Base-by-base conservation (phyloP, 768 basidiomycete species). In the Mycena metata region DNA sequence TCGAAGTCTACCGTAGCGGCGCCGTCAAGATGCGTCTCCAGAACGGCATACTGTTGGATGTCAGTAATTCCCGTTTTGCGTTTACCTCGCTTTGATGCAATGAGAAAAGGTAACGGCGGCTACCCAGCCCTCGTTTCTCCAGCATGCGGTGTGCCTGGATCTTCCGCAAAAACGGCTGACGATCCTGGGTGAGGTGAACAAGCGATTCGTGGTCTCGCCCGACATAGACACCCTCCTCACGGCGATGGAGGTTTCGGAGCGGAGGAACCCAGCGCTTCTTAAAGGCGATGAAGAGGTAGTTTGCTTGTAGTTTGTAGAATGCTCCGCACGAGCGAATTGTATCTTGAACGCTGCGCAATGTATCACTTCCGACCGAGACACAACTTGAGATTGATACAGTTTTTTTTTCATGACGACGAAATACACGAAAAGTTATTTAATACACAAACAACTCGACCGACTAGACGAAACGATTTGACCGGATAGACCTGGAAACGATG, bases 1-100 rank as follows among this genome's bases (percentile, higher is more conserved):
- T 98, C 46, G 94, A 96, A 73, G 85, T 97, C 2, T 95, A 96
- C 78, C 88, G 86, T 60, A 96, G 91, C 72, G 96, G 96, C 8
- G 85, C 87, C 12, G 91, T 96, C 63, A 96, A 95, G 79, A 93
- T 98, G 84, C 90, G 93, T 23, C 79, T 98, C 26, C 85, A 85
- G 4, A 91, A 96, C 69, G 93, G 88, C 39, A 94, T 96, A 42
- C 80, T 97, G 15, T 82, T 97, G 76, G 92, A 96, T 76, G 96
- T 39, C 39, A 11, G 39, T 96, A 77, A 70, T 90, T 81, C 7
- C 24, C 36, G 19, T 65, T 68, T 41, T 68, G 30, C 45, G 47
- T 50, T 36, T 47, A 41, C 46, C 51, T 50, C 42, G 63, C 7
- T 74, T 59, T 67, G 39, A 67, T 15, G 8, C 30, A 10, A 57